A percentile compares a stretch with the other conserved stretches of the same genome.
phyloP scores from a whole-genome alignment of 306 rosid genomes.

The Inga laurina region DNA sequence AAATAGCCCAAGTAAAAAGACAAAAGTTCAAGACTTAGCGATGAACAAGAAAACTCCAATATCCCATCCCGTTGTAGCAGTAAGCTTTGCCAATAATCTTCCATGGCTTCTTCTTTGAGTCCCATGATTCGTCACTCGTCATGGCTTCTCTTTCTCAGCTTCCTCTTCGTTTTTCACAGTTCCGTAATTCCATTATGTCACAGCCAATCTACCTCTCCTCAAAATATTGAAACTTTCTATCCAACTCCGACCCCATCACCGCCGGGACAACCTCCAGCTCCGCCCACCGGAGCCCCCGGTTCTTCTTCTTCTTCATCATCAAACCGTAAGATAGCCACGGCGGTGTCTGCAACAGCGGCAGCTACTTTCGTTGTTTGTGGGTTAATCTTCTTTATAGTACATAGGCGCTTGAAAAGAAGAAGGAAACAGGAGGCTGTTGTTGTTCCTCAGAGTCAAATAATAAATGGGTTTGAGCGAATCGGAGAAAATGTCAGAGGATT shows the following conservation, averaged over 20 bases:
- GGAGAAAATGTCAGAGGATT: conserved; percentile 64
- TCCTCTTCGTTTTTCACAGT: conserved; percentile 28
- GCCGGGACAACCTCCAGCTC: background rate
- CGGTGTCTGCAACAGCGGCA: conserved; percentile 69
- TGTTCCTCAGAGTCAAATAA: conserved; percentile 32
- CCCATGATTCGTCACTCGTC: conserved; percentile 26
- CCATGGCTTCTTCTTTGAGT: conserved; percentile 44
- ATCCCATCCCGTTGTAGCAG: conserved; percentile 17
- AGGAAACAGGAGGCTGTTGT: conserved; percentile 34
- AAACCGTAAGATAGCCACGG: conserved; percentile 47
- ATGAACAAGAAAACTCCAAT: conserved; percentile 25
- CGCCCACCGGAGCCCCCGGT: conserved; percentile 8
- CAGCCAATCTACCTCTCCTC: conserved; percentile 46
- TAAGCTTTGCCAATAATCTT: conserved; percentile 23
- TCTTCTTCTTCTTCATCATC: conserved; percentile 37
- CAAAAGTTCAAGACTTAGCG: conserved; percentile 3
- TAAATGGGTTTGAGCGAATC: conserved; percentile 41
- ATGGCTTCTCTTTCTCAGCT: conserved; percentile 34
- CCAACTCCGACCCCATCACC: conserved; percentile 34
- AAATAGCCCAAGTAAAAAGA: conserved; percentile 30
- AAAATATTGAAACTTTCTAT: conserved; percentile 72
- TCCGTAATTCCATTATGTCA: conserved; percentile 30
- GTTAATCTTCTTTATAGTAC: conserved; percentile 50
- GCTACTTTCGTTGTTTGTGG: conserved; percentile 56
- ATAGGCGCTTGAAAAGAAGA: conserved; percentile 37